Evolutionary conservation across 2,329 filamentous ascomycete species (phyloP), one percentile per base, ranked within the genome.

Genomic region (Aureobasidium mangrovei): DNA sequence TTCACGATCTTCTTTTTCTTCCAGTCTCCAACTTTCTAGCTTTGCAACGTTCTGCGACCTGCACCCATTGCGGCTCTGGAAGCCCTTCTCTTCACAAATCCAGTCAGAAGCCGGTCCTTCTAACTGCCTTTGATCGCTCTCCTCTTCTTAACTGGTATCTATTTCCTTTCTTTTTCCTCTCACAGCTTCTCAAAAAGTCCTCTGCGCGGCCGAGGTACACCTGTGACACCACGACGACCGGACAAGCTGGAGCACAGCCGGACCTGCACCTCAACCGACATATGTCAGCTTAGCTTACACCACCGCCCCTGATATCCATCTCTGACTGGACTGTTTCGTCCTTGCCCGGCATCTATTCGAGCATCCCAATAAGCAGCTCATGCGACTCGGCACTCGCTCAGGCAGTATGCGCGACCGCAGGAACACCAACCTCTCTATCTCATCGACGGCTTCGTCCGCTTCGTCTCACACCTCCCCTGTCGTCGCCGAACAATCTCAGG

Each of bases 401-500:
- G 53, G 53, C 42, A 54, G 32, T 8, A 54, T 54, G 53, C 53
- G 53, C 29, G 53, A 54, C 31, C 67, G 73, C 59, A 66, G 72
- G 57, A 75, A 75, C 60, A 73, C 72, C 10, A 72, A 70, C 59
- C 67, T 75, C 53, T 71, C 70, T n/a, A 69, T 73, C 45, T 71
- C 71, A 44, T 71, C 73, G 85, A 28, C 84, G 85, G 3, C 79
- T 79, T 33, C 91, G 84, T 2, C 86, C 85, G 2, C 80, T 81
- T 59, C 77, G 90, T 39, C 39, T 26, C 39, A 53, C 9, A 38
- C 49, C 2, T 53, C 47, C 87, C 85, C 9, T 82, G 81, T 10
- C 75, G 44, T 44, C 10, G 31, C 39, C 28, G 41, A 56, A 10
- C 44, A 54, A 86, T 52, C 82, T 82, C 55, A 10, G 77, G 83